Evolutionary conservation across 2,329 filamentous ascomycete genomes (phyloP).

Genomic region (Cercospora berteroae): DNA sequence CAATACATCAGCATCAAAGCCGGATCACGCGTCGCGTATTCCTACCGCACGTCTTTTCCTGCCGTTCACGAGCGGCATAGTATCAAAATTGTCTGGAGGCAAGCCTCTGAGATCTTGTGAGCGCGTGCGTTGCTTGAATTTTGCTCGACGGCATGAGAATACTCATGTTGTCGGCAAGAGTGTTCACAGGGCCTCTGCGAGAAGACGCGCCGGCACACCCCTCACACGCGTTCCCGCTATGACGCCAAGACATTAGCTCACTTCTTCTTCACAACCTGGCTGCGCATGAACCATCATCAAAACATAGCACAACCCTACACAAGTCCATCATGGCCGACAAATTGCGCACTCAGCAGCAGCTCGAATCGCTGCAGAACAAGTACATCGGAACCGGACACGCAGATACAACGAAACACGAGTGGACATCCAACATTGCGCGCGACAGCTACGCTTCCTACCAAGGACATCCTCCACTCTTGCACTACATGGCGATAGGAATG

Average conservation of each 20-base stretch:
- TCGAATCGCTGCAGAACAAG: constrained; percentile 92
- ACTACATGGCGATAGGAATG: constrained; percentile 86
- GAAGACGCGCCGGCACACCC: constrained; percentile 7
- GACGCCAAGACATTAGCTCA: not conserved
- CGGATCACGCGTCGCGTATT: not conserved
- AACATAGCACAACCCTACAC: not conserved
- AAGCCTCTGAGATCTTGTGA: not conserved
- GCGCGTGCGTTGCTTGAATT: not conserved
- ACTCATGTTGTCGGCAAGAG: not conserved
- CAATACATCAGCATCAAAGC: constrained; percentile 2
- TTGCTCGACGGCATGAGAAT: not conserved
- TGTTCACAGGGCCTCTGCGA: not conserved
- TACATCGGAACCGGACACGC: constrained; percentile 95
- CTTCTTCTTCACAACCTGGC: not conserved
- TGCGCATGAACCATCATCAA: not conserved
- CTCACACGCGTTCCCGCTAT: not conserved
- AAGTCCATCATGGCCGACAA: constrained; percentile 71
- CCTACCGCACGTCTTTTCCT: constrained; percentile 34
- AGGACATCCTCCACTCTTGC: constrained; percentile 82
- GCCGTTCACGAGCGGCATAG: constrained; percentile 24
- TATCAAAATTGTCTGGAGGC: not conserved
- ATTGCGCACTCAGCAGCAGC: constrained; percentile 93
- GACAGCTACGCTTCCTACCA: constrained; percentile 88
- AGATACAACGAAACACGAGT: constrained; percentile 96
- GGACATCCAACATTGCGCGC: constrained; percentile 91